Percentiles rank a stretch among this genome's conserved stretches.
Evolutionary conservation across 306 rosid genomes (phyloP).

Genomic region (Vachellia pachyceras): DNA sequence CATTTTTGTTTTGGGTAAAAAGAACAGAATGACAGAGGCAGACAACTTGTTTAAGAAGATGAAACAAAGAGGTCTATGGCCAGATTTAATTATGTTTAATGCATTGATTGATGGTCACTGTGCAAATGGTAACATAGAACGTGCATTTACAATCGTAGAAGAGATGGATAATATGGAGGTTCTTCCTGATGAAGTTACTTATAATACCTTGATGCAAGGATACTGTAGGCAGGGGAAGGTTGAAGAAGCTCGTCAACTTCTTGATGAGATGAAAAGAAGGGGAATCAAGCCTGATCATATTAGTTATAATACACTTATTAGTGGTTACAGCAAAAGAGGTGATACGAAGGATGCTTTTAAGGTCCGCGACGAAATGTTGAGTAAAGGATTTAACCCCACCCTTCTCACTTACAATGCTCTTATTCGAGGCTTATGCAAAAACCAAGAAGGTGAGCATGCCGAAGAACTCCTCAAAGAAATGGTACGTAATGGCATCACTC

Average conservation of each 20-base stretch:
- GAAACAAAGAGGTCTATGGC: not conserved
- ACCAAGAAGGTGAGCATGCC: slow-evolving; percentile 68
- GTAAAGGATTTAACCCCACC: slow-evolving; percentile 1
- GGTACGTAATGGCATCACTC: slow-evolving; percentile 43
- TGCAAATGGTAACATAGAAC: not conserved
- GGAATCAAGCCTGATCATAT: not conserved
- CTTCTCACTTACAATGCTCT: slow-evolving; percentile 3
- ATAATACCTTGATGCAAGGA: not conserved
- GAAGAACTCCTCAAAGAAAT: slow-evolving; percentile 72
- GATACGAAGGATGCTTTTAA: not conserved
- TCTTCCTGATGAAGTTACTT: not conserved
- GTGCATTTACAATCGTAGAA: not conserved
- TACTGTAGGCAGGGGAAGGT: not conserved
- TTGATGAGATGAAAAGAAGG: not conserved
- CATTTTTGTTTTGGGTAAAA: not conserved
- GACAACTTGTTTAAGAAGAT: not conserved
- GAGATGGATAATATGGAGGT: not conserved
- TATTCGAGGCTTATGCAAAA: slow-evolving; percentile 23
- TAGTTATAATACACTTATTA: not conserved
- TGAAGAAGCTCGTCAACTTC: slow-evolving; percentile 5
- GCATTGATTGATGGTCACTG: not conserved
- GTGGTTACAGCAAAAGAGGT: slow-evolving; percentile 11
- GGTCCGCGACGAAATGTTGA: not conserved
- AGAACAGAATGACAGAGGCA: not conserved
- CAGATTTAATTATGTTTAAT: not conserved